phyloP scores from a whole-genome alignment of 805 yeast species.

The Isabelozyma rhagii region DNA sequence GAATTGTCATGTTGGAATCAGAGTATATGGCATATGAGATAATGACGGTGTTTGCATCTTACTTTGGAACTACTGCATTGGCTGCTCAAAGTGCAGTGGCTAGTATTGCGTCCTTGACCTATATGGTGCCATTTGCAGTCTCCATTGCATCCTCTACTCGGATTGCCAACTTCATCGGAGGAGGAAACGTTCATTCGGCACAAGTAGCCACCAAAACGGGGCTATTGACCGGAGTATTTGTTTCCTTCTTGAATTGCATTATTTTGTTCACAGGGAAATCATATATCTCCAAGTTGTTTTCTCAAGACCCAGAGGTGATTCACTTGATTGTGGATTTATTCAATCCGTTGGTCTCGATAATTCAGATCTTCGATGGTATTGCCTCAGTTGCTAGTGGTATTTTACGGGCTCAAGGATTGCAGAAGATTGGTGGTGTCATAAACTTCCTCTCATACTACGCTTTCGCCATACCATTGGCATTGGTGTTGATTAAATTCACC shows the following conservation, averaged over 20 bases:
- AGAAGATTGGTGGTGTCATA: conserved; percentile 66
- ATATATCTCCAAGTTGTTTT: conserved; percentile 56
- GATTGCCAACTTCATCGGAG: conserved; percentile 45
- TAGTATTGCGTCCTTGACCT: conserved; percentile 42
- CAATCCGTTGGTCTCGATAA: conserved; percentile 58
- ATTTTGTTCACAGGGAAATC: conserved; percentile 44
- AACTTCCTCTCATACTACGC: conserved; percentile 71
- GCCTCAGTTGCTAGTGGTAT: conserved; percentile 72
- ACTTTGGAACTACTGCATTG: conserved; percentile 46
- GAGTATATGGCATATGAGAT: conserved; percentile 47
- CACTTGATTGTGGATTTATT: conserved; percentile 50
- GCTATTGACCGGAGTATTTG: conserved; percentile 24
- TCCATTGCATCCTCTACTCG: conserved; percentile 44
- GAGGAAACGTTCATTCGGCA: conserved; percentile 36
- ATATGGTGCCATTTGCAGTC: conserved; percentile 46
- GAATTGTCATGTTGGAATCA: conserved; percentile 43
- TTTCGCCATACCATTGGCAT: conserved; percentile 66
- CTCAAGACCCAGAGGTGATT: conserved; percentile 58
- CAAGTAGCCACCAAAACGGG: conserved; percentile 32
- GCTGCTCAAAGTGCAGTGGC: conserved; percentile 54
- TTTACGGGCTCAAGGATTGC: conserved; percentile 74
- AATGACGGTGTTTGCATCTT: conserved; percentile 43
- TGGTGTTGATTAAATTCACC: conserved; percentile 46
- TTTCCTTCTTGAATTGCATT: conserved; percentile 38
- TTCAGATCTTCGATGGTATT: conserved; percentile 67